phyloP scores from a whole-genome alignment of 352 stramenopile species.

The Globisporangium spinosum region DNA sequence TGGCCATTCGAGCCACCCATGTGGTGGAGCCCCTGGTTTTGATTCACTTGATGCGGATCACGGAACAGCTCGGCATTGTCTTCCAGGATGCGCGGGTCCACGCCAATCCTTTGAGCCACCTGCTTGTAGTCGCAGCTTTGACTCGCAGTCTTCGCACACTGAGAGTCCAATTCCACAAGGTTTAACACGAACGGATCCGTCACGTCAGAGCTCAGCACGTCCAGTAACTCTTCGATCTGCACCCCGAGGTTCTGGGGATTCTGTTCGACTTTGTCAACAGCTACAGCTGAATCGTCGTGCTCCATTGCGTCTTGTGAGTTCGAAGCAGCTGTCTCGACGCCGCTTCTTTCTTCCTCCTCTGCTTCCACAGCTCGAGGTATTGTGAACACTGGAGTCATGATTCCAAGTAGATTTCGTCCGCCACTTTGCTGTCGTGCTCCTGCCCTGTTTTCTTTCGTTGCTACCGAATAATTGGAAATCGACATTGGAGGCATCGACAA shows the following conservation, averaged over 20 bases:
- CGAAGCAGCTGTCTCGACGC: background rate
- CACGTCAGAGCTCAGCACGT: slow-evolving; percentile 10
- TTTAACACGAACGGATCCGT: slow-evolving; percentile 32
- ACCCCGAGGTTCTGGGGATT: slow-evolving; percentile 19
- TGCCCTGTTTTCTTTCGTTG: background rate
- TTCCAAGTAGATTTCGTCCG: background rate
- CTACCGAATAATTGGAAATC: slow-evolving; percentile 14
- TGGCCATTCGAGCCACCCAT: slow-evolving; percentile 14
- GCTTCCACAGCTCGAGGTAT: slow-evolving; percentile 9
- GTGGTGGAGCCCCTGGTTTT: slow-evolving; percentile 28
- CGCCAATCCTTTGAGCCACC: slow-evolving; percentile 30
- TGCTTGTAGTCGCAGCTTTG: slow-evolving; percentile 18
- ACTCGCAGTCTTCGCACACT: slow-evolving; percentile 13
- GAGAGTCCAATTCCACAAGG: slow-evolving; percentile 17
- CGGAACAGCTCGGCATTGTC: slow-evolving; percentile 34
- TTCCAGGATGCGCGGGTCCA: slow-evolving; percentile 36
- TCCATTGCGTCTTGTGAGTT: slow-evolving; percentile 21
- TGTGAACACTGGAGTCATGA: slow-evolving; percentile 27
- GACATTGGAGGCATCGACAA: slow-evolving; percentile 30
- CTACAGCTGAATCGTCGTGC: slow-evolving; percentile 10
- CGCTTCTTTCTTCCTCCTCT: background rate
- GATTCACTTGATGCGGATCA: slow-evolving; percentile 42
- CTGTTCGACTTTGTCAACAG: background rate
- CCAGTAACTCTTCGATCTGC: slow-evolving; percentile 34
- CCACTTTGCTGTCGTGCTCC: background rate